Evolutionary conservation across 176 grass and related monocot genomes (phyloP).

Genomic region (Oryza nivara): DNA sequence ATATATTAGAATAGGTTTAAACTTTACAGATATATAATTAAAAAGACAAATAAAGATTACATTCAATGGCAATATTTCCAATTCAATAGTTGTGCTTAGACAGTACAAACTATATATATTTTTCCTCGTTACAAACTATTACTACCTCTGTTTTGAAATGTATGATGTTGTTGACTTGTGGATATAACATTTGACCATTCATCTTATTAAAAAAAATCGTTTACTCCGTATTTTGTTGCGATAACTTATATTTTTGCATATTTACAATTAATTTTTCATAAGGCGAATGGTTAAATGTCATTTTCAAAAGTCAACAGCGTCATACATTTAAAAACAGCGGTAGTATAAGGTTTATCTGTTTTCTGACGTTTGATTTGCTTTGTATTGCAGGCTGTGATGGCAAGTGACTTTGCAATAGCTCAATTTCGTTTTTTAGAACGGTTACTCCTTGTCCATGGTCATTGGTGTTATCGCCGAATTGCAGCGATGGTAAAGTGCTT

Average conservation of each 20-base stretch:
- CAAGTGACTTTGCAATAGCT: slow-evolving; percentile 89
- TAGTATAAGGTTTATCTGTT: background rate
- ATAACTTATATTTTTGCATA: too few relatives aligned
- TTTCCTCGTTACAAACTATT: background rate
- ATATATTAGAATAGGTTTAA: background rate
- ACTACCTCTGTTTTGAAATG: too few relatives aligned
- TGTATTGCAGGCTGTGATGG: slow-evolving; percentile 84
- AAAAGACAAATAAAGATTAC: background rate
- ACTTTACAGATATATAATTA: background rate
- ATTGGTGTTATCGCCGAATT: slow-evolving; percentile 96
- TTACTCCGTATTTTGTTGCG: too few relatives aligned
- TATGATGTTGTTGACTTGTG: too few relatives aligned
- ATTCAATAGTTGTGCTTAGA: slow-evolving; percentile 17
- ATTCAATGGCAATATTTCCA: background rate
- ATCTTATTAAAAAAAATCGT: too few relatives aligned
- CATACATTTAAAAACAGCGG: too few relatives aligned
- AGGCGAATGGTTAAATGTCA: too few relatives aligned
- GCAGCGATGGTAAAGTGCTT: slow-evolving; percentile 77
- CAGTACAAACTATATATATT: background rate
- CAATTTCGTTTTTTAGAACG: slow-evolving; percentile 85
- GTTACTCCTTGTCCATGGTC: slow-evolving; percentile 93
- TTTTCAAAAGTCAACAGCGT: too few relatives aligned
- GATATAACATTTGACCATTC: too few relatives aligned
- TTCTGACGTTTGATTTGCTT: slow-evolving; percentile 29
- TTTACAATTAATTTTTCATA: too few relatives aligned